Conservation (phyloP, 108 stramenopile species). For the Schizochytrium sp. region DNA sequence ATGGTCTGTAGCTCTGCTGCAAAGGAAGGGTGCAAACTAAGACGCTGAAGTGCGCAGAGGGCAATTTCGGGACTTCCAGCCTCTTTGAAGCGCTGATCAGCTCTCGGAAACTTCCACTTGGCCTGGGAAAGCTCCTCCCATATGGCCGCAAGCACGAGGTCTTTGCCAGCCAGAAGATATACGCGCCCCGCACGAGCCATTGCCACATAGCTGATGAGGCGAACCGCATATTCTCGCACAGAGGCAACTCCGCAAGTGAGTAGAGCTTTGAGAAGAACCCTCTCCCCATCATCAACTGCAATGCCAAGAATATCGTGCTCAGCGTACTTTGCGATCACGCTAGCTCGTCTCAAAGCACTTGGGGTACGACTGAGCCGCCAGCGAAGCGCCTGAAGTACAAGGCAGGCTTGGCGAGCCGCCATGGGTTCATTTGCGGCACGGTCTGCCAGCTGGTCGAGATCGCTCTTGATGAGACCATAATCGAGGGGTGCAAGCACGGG, state of each 20-base stretch:
- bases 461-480: neutral
- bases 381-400: neutral
- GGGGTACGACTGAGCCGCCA: neutral
- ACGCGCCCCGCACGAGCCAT: neutral
- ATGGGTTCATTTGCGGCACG: neutral
- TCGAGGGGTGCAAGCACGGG: neutral
- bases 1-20: neutral
- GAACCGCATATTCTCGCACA: neutral
- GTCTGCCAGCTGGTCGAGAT: neutral
- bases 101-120: neutral
- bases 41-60: neutral
- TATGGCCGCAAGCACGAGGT: neutral
- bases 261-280: neutral
- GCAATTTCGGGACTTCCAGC: neutral
- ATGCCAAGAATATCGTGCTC: neutral
- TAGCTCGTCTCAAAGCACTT: neutral
- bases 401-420: neutral
- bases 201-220: neutral
- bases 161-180: neutral
- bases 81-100: neutral
- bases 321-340: neutral
- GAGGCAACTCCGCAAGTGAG: neutral
- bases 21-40: neutral
- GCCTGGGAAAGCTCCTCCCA: neutral
- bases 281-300: neutral